Base-by-base conservation (phyloP, 768 basidiomycete species). In the Astraeus odoratus region DNA sequence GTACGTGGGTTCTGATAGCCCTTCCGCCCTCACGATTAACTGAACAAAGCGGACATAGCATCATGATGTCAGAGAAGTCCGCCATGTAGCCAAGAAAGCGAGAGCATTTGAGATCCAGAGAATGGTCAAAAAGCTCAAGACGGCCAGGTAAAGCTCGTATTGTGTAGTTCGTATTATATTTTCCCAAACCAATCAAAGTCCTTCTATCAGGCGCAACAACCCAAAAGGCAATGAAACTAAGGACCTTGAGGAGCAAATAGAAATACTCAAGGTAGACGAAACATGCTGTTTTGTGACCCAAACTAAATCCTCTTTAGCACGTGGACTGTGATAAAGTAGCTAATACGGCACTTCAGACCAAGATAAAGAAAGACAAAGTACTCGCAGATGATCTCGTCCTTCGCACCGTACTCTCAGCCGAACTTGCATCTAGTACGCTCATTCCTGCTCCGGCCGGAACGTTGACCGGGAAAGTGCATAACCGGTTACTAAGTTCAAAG, bases 41-140 rank as follows among this genome's bases (percentile, higher is more conserved):
- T 24, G 23, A 36, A 45, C 51, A 42, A 52, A 54, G 26, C 42
- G 18, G 35, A 42, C 52, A 31, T 60, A 95, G 92, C 80, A 86
- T 54, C 87, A 87, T 59, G 76, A 76, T 47, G 58, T 85, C 40
- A 84, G 77, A 58, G 83, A 85, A 52, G 75, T 86, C 8, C 74
- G 75, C 51, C 86, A 85, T 54, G 77, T 82, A 4, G 77, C 83
- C 23, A 94, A 90, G 68, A 88, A 84, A 56, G 83, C 85, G 8
- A 88, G 80, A 59, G 66, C 75, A 0, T 86, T 88, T 49, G 92
- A 95, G 67, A 78, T 77, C 1, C 86, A 83, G 61, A 86, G 83
- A 59, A 64, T 84, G n/a, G 75, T 92, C 47, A 94, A 91, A 70
- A 81, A 78, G 63, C 66, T 93, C 23, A 91, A 86, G 61, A 73